A percentile compares a stretch with the other conserved stretches of the same genome.
phyloP scores from a whole-genome alignment of 2,329 filamentous ascomycete genomes.

The Fusarium sp. region DNA sequence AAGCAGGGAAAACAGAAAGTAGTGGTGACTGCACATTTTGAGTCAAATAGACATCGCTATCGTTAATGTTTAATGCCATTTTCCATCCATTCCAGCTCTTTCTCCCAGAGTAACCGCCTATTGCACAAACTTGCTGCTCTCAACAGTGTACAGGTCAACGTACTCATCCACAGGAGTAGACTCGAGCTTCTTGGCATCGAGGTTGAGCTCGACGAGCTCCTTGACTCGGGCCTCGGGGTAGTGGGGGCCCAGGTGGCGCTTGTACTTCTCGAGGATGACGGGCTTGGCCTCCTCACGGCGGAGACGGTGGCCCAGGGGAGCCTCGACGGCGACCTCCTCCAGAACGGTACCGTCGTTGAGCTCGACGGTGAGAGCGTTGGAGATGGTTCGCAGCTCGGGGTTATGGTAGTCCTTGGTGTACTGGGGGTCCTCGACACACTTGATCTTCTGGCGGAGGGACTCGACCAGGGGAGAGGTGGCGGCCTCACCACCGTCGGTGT shows the following conservation, averaged over 20 bases:
- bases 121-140: constrained; percentile 70
- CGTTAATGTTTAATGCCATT: neutral
- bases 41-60: neutral
- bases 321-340: constrained; percentile 92
- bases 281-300: constrained; percentile 97
- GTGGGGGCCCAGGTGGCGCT: constrained; percentile 89
- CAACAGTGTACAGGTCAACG: constrained; percentile 81
- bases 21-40: neutral
- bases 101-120: constrained; percentile 10
- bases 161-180: constrained; percentile 90
- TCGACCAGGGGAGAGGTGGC: constrained; percentile 91
- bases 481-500: constrained; percentile 91
- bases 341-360: constrained; percentile 94
- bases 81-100: constrained; percentile 13
- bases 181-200: constrained; percentile 81
- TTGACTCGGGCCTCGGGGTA: constrained; percentile 82
- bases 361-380: constrained; percentile 94
- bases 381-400: constrained; percentile 92
- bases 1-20: neutral
- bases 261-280: constrained; percentile 94
- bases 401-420: constrained; percentile 98
- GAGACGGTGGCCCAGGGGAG: constrained; percentile 91
- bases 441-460: constrained; percentile 91
- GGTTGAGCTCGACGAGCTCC: constrained; percentile 83
- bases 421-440: constrained; percentile 94